Base-by-base conservation (phyloP, 108 stramenopile species). In the Fistulifera pelliculosa region DNA sequence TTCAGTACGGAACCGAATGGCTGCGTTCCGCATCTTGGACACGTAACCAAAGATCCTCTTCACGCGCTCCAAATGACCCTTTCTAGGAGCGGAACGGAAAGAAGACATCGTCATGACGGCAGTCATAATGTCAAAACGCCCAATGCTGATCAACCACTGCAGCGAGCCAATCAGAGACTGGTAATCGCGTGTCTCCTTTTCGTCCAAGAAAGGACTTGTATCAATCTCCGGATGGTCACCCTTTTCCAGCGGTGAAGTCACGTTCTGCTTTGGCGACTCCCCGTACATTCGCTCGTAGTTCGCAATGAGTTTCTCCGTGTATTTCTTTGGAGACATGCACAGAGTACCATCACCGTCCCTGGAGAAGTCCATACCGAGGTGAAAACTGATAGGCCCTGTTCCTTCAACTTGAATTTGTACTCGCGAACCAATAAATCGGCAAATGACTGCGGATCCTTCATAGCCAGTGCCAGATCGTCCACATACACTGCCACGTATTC, bases 1-100 rank as follows among this genome's bases (percentile, higher is more conserved):
- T 16, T 39, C 41, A 4, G 24, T 57, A 10, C 48, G 18, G 27
- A 54, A 55, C 0, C 27, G 16, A 27, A 73, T 60, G 8, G 57
- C 40, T 0, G 22, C 49, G 41, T 73, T 23, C n/a, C 27, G 38
- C 18, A 41, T 22, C 43, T 64, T 54, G 23, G 8, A 27, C 14
- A 69, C 17, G 51, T 68, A 74, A 1, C 58, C 67, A 26, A 52
- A 64, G 42, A 74, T 60, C 0, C 41, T 52, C 39, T 58, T 51
- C 13, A 63, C 25, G 1, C 65, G 39, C 15, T 66, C 52, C 12
- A 75, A 16, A 48, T 75, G 74, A 0, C 74, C 74, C 11, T 56
- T 28, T 3, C 68, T 0, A 14, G 69, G 74, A 2, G 22, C 13
- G 18, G 51, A 69, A 27, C 67, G 54, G 0, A 68, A 73, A 1